Conservation (phyloP, 148 eudicot genomes). For the Fagopyrum esculentum region DNA sequence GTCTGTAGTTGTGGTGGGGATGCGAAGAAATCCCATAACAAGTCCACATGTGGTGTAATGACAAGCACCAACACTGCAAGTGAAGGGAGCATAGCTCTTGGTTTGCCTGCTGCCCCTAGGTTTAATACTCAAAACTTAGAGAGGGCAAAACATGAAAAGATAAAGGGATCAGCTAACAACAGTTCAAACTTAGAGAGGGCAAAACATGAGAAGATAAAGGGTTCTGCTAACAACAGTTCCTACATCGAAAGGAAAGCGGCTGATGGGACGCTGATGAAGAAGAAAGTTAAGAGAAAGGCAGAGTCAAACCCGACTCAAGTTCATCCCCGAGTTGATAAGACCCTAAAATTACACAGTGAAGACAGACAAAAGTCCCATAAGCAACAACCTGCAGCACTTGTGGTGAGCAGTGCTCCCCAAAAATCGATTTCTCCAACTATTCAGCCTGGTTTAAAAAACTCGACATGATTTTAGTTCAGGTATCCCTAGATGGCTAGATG, state of each 20-base stretch:
- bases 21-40: slow-evolving; percentile 7
- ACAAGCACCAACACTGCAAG: background rate
- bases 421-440: background rate
- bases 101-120: background rate
- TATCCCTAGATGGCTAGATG: background rate
- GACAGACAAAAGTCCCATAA: slow-evolving; percentile 8
- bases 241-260: background rate
- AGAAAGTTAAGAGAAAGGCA: slow-evolving; percentile 15
- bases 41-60: background rate
- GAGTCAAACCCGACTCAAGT: background rate
- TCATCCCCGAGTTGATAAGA: background rate
- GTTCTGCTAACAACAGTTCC: background rate
- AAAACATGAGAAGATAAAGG: slow-evolving; percentile 10
- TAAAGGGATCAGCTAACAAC: slow-evolving; percentile 1
- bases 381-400: background rate
- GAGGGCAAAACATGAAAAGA: slow-evolving; percentile 10
- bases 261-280: slow-evolving; percentile 10
- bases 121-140: background rate
- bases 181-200: background rate
- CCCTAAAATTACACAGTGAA: background rate
- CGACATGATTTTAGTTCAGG: background rate
- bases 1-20: slow-evolving; percentile 6
- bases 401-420: background rate
- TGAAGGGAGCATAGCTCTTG: background rate
- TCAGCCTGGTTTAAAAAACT: slow-evolving; percentile 3